phyloP scores from a whole-genome alignment of 2,329 filamentous ascomycete species.

The Fusarium kyushuense region DNA sequence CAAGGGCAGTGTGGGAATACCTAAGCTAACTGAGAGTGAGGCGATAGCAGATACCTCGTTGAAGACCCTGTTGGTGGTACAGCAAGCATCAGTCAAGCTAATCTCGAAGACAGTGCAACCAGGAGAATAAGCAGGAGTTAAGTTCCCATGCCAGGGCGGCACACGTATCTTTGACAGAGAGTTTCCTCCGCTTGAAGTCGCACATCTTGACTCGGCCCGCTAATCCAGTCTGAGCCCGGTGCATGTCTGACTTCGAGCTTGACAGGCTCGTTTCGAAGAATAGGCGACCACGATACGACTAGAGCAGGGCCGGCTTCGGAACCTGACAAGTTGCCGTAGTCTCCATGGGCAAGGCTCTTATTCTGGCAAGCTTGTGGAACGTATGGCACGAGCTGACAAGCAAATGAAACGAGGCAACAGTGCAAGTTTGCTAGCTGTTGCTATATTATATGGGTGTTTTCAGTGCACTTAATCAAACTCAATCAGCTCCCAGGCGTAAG shows the following conservation, averaged over 20 bases:
- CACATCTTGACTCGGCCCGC: conserved; percentile 48
- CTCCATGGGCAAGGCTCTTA: conserved; percentile 30
- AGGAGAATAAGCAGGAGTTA: conserved; percentile 35
- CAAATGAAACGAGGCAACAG: conserved; percentile 18
- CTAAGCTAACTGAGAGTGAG: conserved; percentile 19
- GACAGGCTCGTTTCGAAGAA: conserved; percentile 42
- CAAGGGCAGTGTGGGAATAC: conserved; percentile 7
- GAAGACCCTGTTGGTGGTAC: conserved; percentile 40
- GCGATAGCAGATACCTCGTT: conserved; percentile 25
- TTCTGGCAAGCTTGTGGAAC: conserved; percentile 40
- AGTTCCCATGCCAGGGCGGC: conserved; percentile 31
- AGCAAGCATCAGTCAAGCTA: conserved; percentile 41
- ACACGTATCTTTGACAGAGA: conserved; percentile 33
- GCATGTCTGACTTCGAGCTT: conserved; percentile 48
- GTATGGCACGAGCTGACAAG: conserved; percentile 22
- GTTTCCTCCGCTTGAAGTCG: conserved; percentile 30
- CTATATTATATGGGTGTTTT: not conserved
- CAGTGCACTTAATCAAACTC: conserved; percentile 19
- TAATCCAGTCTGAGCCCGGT: conserved; percentile 39
- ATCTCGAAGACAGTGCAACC: conserved; percentile 48
- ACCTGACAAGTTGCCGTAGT: conserved; percentile 22
- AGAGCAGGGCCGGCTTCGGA: conserved; percentile 32
- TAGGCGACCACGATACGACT: conserved; percentile 31
- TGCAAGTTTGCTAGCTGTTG: conserved; percentile 27
- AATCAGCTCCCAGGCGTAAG: not conserved